phyloP scores from a whole-genome alignment of 2,329 filamentous ascomycete genomes.

The Aaosphaeria arxii region DNA sequence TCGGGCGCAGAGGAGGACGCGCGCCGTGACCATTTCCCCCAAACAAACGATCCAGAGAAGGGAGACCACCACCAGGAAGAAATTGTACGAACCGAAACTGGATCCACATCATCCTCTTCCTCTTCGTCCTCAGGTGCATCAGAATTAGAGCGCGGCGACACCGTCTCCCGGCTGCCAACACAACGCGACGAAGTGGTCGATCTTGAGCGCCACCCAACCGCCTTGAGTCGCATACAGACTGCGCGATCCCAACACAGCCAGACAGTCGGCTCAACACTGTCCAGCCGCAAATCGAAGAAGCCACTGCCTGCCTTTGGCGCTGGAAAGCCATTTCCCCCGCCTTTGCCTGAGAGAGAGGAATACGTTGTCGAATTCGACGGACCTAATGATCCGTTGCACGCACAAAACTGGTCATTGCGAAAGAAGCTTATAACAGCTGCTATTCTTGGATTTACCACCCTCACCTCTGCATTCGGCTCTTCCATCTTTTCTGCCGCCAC shows the following conservation, averaged over 20 bases:
- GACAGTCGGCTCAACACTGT: constrained; percentile 61
- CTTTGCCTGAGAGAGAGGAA: constrained; percentile 67
- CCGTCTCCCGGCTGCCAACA: constrained; percentile 62
- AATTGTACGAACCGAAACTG: constrained; percentile 59
- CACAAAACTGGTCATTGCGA: constrained; percentile 79
- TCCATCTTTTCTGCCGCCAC: constrained; percentile 43
- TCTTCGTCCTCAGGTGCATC: constrained; percentile 45
- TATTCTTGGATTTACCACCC: constrained; percentile 71
- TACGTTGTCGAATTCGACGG: constrained; percentile 85
- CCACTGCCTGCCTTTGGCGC: constrained; percentile 68
- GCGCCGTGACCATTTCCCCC: constrained; percentile 39
- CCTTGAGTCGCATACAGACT: constrained; percentile 69
- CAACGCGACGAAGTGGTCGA: constrained; percentile 51
- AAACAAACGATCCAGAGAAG: constrained; percentile 23
- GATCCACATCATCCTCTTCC: constrained; percentile 42
- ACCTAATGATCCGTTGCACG: constrained; percentile 76
- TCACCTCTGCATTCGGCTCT: constrained; percentile 63
- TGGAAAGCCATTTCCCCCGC: constrained; percentile 72
- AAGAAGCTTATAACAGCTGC: constrained; percentile 72
- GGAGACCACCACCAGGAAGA: constrained; percentile 41
- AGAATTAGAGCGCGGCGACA: constrained; percentile 38
- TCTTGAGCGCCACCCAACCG: constrained; percentile 67
- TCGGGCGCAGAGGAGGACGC: constrained; percentile 56
- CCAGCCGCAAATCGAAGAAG: constrained; percentile 50
- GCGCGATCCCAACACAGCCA: constrained; percentile 66